phyloP scores from a whole-genome alignment of 768 basidiomycete species.

The Termitomyces sp. region DNA sequence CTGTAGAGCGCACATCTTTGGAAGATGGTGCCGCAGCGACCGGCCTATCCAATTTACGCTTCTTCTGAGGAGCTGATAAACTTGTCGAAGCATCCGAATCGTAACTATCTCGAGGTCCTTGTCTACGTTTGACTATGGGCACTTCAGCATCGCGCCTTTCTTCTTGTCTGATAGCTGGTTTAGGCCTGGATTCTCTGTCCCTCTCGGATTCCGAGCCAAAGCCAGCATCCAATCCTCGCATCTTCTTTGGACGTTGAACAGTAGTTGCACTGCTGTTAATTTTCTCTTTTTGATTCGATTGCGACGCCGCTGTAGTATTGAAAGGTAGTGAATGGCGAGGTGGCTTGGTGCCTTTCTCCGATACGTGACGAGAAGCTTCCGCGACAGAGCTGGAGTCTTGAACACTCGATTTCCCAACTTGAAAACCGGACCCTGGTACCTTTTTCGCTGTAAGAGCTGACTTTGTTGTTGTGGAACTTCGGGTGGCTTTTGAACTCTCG shows the following conservation, averaged over 20 bases:
- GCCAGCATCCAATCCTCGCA: slow-evolving; percentile 9
- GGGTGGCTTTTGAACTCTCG: slow-evolving; percentile 33
- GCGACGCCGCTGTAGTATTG: slow-evolving; percentile 26
- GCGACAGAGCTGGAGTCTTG: slow-evolving; percentile 9
- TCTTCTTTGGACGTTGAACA: slow-evolving; percentile 14
- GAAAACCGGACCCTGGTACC: slow-evolving; percentile 46
- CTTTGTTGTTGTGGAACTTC: slow-evolving; percentile 2
- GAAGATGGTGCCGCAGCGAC: slow-evolving; percentile 12
- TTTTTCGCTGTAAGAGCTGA: slow-evolving; percentile 22
- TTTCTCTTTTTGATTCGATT: slow-evolving; percentile 20
- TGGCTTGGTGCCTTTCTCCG: slow-evolving; percentile 19
- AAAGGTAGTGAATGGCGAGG: slow-evolving; percentile 22
- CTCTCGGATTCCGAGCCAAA: slow-evolving; percentile 18
- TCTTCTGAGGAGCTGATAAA: slow-evolving; percentile 27
- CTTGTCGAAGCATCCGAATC: slow-evolving; percentile 22
- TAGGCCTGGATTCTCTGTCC: slow-evolving; percentile 16
- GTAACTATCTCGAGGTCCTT: slow-evolving; percentile 22
- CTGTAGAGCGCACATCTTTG: slow-evolving; percentile 16
- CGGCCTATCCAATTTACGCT: slow-evolving; percentile 33
- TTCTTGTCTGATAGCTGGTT: not conserved
- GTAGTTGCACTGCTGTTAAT: slow-evolving; percentile 12
- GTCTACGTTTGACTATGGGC: slow-evolving; percentile 36
- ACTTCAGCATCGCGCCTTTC: slow-evolving; percentile 15
- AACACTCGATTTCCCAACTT: slow-evolving; percentile 28
- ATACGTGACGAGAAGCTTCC: slow-evolving; percentile 6